Evolutionary conservation across 306 rosid species (phyloP).

Genomic region (Sechiopsis laciniata): DNA sequence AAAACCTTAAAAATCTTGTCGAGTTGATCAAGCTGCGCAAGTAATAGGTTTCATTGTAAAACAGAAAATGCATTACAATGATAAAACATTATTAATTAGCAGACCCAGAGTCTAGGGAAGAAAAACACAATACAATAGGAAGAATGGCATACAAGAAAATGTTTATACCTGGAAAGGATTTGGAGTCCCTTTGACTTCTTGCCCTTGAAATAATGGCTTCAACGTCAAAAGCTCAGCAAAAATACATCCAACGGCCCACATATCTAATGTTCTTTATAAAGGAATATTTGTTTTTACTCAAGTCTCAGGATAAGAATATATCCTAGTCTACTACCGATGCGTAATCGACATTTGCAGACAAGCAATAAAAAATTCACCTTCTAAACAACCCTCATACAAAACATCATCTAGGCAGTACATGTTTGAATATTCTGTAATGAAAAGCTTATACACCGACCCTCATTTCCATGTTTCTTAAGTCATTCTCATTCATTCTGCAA

Average conservation of each 20-base stretch:
- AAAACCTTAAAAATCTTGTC: slow-evolving; percentile 97
- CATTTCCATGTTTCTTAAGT: slow-evolving; percentile 7
- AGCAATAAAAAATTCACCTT: neutral
- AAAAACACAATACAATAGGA: neutral
- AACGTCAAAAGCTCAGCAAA: slow-evolving; percentile 96
- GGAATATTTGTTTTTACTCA: slow-evolving; percentile 21
- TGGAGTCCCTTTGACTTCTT: slow-evolving; percentile 76
- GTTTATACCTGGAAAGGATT: slow-evolving; percentile 81
- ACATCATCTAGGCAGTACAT: neutral
- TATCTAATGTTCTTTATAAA: slow-evolving; percentile 49
- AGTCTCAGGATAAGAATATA: neutral
- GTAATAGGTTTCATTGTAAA: slow-evolving; percentile 20
- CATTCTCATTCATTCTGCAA: neutral
- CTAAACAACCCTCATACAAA: neutral
- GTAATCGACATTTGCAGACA: neutral
- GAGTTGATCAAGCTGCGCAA: slow-evolving; percentile 91
- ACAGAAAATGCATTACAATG: neutral
- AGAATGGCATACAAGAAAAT: neutral
- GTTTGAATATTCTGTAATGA: neutral
- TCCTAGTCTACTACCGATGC: neutral
- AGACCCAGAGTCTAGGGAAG: neutral
- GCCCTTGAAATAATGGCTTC: slow-evolving; percentile 97
- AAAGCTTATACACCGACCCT: slow-evolving; percentile 5
- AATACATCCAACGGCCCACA: slow-evolving; percentile 99
- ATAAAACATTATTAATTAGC: neutral